Evolutionary conservation across 2,329 filamentous ascomycete species (phyloP).

Genomic region (Neopestalotiopsis rosae): DNA sequence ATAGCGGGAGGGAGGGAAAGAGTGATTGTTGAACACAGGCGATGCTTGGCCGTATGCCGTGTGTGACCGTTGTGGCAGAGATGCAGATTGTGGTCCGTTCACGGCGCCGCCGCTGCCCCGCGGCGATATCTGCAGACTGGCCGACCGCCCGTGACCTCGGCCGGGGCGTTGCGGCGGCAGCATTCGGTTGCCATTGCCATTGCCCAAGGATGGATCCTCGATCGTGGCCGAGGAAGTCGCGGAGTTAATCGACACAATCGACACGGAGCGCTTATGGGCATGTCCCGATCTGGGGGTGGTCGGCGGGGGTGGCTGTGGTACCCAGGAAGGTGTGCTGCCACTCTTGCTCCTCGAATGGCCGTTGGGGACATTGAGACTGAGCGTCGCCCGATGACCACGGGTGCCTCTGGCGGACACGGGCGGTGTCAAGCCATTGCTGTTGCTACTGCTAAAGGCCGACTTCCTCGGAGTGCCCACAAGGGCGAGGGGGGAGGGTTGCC

Average conservation of each 20-base stretch:
- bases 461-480: conserved; percentile 34
- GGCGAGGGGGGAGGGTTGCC: conserved; percentile 49
- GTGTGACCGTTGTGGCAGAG: conserved; percentile 48
- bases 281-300: conserved; percentile 46
- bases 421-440: conserved; percentile 50
- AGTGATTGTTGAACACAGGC: conserved; percentile 58
- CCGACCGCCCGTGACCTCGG: conserved; percentile 76
- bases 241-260: conserved; percentile 79
- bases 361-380: conserved; percentile 66
- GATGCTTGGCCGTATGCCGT: conserved; percentile 46
- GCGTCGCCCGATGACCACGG: conserved; percentile 69
- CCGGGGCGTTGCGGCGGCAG: conserved; percentile 53
- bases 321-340: conserved; percentile 54
- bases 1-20: conserved; percentile 57
- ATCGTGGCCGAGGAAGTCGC: conserved; percentile 53
- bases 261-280: conserved; percentile 76
- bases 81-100: conserved; percentile 50
- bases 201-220: conserved; percentile 49
- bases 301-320: conserved; percentile 32
- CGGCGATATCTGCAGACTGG: conserved; percentile 78
- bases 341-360: conserved; percentile 47
- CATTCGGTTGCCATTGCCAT: conserved; percentile 45
- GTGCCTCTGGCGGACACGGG: conserved; percentile 52
- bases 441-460: conserved; percentile 45
- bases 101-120: conserved; percentile 45